Conservation (phyloP, 2,329 filamentous ascomycete genomes). For the Knufia fluminis region DNA sequence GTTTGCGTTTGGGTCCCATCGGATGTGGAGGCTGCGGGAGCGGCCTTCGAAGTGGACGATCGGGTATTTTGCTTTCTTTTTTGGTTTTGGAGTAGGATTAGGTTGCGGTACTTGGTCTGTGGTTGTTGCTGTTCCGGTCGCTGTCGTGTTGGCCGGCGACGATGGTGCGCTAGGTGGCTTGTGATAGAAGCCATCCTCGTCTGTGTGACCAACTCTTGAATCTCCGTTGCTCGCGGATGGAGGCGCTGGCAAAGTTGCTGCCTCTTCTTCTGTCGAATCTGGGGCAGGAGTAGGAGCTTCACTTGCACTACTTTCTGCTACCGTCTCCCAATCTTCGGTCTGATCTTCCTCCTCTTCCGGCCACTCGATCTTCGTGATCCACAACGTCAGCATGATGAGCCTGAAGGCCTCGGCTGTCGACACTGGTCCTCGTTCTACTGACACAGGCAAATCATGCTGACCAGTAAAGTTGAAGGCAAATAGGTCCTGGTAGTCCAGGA, state of each 20-base stretch:
- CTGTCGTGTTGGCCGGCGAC: not conserved
- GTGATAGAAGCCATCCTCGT: not conserved
- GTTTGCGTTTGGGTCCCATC: constrained; percentile 60
- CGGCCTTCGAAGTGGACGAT: constrained; percentile 60
- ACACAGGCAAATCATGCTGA: constrained; percentile 28
- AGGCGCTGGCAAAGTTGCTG: not conserved
- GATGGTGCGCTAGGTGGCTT: not conserved
- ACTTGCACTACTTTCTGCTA: not conserved
- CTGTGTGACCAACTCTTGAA: not conserved
- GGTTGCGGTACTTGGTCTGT: not conserved
- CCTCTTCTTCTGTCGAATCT: not conserved
- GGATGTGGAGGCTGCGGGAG: constrained; percentile 53
- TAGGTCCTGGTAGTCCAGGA: constrained; percentile 62
- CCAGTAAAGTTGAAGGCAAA: constrained; percentile 60
- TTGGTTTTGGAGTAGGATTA: not conserved
- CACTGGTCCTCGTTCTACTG: constrained; percentile 45
- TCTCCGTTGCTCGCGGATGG: no score
- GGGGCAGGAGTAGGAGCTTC: not conserved
- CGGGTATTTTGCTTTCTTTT: constrained; percentile 34
- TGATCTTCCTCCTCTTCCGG: constrained; percentile 48
- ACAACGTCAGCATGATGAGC: constrained; percentile 59
- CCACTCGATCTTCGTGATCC: constrained; percentile 51
- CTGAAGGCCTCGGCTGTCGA: constrained; percentile 58
- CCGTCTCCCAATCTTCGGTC: constrained; percentile 7
- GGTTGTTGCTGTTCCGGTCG: not conserved